Percentiles rank a stretch among this genome's conserved stretches.
phyloP scores from a whole-genome alignment of 1,284 basidiomycete genomes.

The Puccinia horiana region DNA sequence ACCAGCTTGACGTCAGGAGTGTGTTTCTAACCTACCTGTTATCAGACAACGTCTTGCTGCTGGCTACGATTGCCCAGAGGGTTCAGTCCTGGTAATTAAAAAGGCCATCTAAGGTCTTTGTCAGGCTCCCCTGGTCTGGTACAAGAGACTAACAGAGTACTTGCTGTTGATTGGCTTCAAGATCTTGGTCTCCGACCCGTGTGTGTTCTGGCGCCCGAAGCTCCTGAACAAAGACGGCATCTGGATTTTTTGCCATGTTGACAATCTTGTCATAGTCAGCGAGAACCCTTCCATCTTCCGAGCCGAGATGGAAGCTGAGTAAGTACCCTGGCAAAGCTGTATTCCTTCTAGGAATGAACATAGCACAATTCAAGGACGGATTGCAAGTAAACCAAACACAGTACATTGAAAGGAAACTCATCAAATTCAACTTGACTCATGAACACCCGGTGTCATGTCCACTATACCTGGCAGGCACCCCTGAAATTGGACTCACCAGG shows the following conservation, averaged over 20 bases:
- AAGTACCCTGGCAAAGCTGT: not conserved
- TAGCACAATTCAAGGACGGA: not conserved
- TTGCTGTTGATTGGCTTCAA: not conserved
- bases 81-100: not conserved
- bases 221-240: not conserved
- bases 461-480: not conserved
- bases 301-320: not conserved
- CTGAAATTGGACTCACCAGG: not conserved
- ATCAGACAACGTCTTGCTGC: not conserved
- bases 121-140: not conserved
- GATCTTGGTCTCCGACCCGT: not conserved
- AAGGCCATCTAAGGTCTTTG: not conserved
- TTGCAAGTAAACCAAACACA: not conserved
- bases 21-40: slow-evolving; percentile 9
- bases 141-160: not conserved
- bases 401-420: not conserved
- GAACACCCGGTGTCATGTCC: not conserved
- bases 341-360: not conserved
- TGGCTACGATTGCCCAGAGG: not conserved
- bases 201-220: not conserved
- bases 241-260: slow-evolving; percentile 9
- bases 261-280: not conserved
- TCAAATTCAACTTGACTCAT: not conserved
- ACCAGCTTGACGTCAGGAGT: slow-evolving; percentile 43
- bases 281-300: not conserved